phyloP scores from a whole-genome alignment of 805 yeast species.

The Zygoascus ofunaensis region DNA sequence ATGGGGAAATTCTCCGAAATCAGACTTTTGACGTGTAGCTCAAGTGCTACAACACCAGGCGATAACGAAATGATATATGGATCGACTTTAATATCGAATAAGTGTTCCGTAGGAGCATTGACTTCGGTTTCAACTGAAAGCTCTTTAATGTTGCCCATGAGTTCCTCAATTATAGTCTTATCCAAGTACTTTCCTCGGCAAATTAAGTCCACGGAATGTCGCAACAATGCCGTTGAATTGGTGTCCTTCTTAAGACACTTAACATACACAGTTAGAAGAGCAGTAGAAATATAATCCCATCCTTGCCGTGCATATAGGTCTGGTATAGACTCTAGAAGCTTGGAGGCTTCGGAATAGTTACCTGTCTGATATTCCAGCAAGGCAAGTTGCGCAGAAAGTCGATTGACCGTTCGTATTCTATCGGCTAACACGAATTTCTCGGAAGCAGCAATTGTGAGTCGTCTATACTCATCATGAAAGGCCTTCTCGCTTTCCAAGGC shows the following conservation, averaged over 20 bases:
- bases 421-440: conserved; percentile 42
- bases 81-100: conserved; percentile 31
- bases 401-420: conserved; percentile 59
- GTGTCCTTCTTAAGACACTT: conserved; percentile 43
- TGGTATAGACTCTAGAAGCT: conserved; percentile 59
- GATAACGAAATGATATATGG: conserved; percentile 24
- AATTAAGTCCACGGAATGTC: conserved; percentile 23
- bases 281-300: conserved; percentile 65
- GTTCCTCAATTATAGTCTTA: conserved; percentile 13
- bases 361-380: conserved; percentile 49
- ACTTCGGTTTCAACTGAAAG: conserved; percentile 17
- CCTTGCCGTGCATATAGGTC: conserved; percentile 57
- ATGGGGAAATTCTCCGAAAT: conserved; percentile 6
- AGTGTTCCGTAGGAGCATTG: conserved; percentile 26
- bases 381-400: conserved; percentile 73
- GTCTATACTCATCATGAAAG: conserved; percentile 38
- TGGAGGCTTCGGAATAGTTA: conserved; percentile 51
- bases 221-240: conserved; percentile 21
- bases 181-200: conserved; percentile 17
- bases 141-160: conserved; percentile 17
- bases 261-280: conserved; percentile 56
- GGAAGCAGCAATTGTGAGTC: conserved; percentile 48
- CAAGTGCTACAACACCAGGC: conserved; percentile 4
- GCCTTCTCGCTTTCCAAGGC: conserved; percentile 27
- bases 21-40: conserved; percentile 5